Base-by-base conservation (phyloP, 805 yeast genomes). In the Pichia californica region DNA sequence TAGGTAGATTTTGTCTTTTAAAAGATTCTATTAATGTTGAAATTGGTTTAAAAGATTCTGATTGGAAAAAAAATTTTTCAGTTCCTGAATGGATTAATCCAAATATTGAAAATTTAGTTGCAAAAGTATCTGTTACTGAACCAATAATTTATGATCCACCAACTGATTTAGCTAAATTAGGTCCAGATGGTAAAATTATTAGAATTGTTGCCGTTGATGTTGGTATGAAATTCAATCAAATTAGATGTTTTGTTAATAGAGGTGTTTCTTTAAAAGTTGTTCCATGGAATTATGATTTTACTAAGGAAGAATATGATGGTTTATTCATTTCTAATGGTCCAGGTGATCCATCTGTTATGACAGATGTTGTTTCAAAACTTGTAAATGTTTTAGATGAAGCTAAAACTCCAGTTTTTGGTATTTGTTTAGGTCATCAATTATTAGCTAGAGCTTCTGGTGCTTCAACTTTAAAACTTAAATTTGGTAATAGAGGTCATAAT, bases 401-500 rank as follows among this genome's bases (percentile, higher is more conserved):
- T 40, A 81, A 78, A 64, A 81, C 93, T 35, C 99, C 99, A 43
- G 75, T 93, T 44, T 93, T 93, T 58, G 99, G 99, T 77, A 93
- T 93, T 63, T 93, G 99, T 78, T 73, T 93, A 53, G 99, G 99
- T 66, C 99, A 93, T 69, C 99, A 93, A 74, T 77, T 93, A 60
- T 68, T 93, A 62, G 96, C 98, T 26, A 76, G 94, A 68, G 96
- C 99, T 38, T 70, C 93, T 41, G 99, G 99, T 60, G 98, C 98
- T 47, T 74, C 86, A 27, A 93, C 99, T 37, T 54, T 79, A 56
- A 93, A 93, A 70, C 70, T 93, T 71, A 89, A 89, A 70, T 93
- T 88, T 58, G 99, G 99, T 80, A 93, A 93, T 76, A 88, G 99
- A 76, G 99, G 97, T 59, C 99, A 93, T 70, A 93, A 93, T 68